These are phyloP conservation scores for Penicillium sp. DNA, from an alignment of 2,329 filamentous ascomycete species.

Conservation along the genomic window DNA sequence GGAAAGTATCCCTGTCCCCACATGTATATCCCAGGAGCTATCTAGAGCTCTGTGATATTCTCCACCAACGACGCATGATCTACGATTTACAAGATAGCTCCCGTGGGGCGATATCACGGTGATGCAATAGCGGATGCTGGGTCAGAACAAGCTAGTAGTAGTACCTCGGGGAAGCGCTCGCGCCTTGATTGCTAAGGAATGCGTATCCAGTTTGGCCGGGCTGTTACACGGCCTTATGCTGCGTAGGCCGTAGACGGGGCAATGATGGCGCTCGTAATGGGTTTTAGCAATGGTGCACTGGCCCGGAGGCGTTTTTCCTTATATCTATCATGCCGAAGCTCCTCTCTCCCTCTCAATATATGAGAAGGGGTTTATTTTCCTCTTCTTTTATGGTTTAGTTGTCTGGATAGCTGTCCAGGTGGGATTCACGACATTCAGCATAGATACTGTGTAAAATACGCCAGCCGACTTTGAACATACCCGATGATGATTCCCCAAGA, in stretches of 20 bases:
- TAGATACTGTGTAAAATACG: neutral
- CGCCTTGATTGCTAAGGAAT: slow-evolving; percentile 13
- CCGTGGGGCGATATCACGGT: neutral
- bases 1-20: neutral
- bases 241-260: slow-evolving; percentile 7
- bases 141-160: neutral
- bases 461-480: neutral
- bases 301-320: slow-evolving; percentile 3
- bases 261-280: neutral
- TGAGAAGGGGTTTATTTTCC: neutral
- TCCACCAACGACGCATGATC: neutral
- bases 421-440: neutral
- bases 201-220: neutral
- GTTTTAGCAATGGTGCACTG: slow-evolving; percentile 1
- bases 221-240: slow-evolving; percentile 7
- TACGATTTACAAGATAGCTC: neutral
- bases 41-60: neutral
- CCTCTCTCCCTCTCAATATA: neutral
- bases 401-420: neutral
- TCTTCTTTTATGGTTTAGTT: neutral
- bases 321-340: slow-evolving; percentile 23
- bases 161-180: neutral
- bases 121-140: neutral
- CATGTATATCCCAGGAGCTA: neutral
- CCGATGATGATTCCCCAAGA: slow-evolving; percentile 20